These are phyloP conservation scores for Austropuccinia psidii DNA, from an alignment of 1,284 basidiomycete genomes.

Conservation along the genomic window DNA sequence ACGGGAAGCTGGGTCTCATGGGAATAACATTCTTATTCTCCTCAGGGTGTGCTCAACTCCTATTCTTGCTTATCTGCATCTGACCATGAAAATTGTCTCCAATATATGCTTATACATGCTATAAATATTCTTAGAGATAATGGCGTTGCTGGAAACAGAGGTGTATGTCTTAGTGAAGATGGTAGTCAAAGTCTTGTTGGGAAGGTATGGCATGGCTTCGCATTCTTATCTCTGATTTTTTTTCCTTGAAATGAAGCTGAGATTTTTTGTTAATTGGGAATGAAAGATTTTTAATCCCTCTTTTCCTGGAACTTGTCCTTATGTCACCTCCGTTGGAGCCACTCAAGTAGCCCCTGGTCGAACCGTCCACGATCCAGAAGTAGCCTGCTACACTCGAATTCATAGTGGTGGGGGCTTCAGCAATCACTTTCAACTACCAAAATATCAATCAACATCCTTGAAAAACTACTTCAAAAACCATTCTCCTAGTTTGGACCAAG, in stretches of 20 bases:
- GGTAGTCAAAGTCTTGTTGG: constrained; percentile 17
- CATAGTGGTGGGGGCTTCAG: constrained; percentile 65
- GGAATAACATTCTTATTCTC: constrained; percentile 54
- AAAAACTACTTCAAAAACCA: constrained; percentile 47
- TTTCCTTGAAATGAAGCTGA: not conserved
- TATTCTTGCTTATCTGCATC: constrained; percentile 21
- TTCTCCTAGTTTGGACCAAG: constrained; percentile 49
- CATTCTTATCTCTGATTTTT: constrained; percentile 37
- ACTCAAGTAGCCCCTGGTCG: constrained; percentile 53
- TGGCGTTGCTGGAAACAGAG: constrained; percentile 54
- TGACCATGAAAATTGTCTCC: not conserved
- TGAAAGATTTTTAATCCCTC: constrained; percentile 52
- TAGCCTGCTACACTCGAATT: constrained; percentile 48
- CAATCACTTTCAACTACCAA: constrained; percentile 57
- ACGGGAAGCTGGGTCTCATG: constrained; percentile 54
- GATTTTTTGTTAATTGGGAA: constrained; percentile 39
- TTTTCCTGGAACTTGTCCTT: constrained; percentile 58
- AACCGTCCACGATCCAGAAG: constrained; percentile 51
- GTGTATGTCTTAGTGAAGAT: constrained; percentile 49
- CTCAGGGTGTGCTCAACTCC: constrained; percentile 46
- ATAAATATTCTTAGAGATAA: constrained; percentile 46
- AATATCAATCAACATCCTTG: constrained; percentile 54
- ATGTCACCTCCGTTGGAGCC: constrained; percentile 56
- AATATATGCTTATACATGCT: not conserved
- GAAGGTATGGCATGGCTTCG: not conserved